These are phyloP conservation scores for Adansonia gregorii DNA, from an alignment of 441 rosid species.

Conservation along the genomic window DNA sequence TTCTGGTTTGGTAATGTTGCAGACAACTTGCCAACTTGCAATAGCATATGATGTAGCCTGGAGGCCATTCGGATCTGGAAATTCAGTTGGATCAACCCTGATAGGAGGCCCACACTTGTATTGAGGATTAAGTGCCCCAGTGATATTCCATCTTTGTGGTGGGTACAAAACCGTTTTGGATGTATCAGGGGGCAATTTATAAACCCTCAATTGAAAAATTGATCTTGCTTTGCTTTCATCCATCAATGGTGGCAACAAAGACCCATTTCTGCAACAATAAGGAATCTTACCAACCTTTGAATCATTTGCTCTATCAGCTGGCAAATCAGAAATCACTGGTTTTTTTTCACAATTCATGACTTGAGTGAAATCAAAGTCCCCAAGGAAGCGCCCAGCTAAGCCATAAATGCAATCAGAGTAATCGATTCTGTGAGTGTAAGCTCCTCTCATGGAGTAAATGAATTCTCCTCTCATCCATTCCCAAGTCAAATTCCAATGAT, in stretches of 20 bases:
- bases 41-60: conserved; percentile 52
- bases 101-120: conserved; percentile 75
- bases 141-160: conserved; percentile 71
- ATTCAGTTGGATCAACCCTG: conserved; percentile 63
- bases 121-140: conserved; percentile 60
- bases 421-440: conserved; percentile 54
- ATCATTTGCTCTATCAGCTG: conserved; percentile 56
- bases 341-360: conserved; percentile 66
- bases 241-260: conserved; percentile 67
- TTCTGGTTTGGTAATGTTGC: conserved; percentile 76
- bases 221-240: conserved; percentile 57
- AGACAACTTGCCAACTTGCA: conserved; percentile 77
- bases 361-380: conserved; percentile 68
- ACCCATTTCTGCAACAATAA: conserved; percentile 74
- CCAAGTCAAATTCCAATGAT: conserved; percentile 92
- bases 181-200: conserved; percentile 70
- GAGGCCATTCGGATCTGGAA: conserved; percentile 78
- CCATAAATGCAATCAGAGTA: conserved; percentile 59
- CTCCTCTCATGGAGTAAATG: conserved; percentile 72
- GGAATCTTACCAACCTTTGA: conserved; percentile 60
- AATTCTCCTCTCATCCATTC: conserved; percentile 92
- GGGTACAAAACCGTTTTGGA: conserved; percentile 73
- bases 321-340: conserved; percentile 73
- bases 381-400: conserved; percentile 55
- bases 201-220: conserved; percentile 73